Base-by-base conservation (phyloP, 805 yeast species). In the Diddensiella transvaalensis region DNA sequence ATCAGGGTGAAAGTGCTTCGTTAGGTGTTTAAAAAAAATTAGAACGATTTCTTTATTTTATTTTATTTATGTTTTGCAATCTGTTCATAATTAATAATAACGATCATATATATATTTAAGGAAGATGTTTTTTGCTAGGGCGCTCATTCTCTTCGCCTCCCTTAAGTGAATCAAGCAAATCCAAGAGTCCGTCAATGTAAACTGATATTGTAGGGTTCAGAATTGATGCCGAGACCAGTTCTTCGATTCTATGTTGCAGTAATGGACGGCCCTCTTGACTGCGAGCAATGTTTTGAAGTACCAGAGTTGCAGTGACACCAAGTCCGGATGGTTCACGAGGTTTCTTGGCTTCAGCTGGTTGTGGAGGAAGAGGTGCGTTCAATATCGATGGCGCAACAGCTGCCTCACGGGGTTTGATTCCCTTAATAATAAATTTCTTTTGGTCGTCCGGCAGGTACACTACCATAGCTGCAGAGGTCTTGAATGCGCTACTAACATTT, bases 391-490 rank as follows among this genome's bases (percentile, higher is more conserved):
- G 61, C 8, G 59, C 49, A 19, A 70, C 52, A 3, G 75, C 66
- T 24, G 51, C 53, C 48, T 65, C 69, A 58, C 99, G 78, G 22
- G 99, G 98, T 64, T 86, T 89, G 49, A 93, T 87, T 10, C 99
- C 98, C 67, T 87, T 87, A 60, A 93, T 93, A 39, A 93, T 87
- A 61, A 93, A 93, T 64, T 83, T 85, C 60, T 87, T 83, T 1
- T 84, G 82, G 11, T 78, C 80, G 11, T 79, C 73, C 3, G 80
- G 76, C 37, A 79, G 73, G 46, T 79, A 78, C 21, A 91, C 79
- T 13, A 93, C 98, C 91, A 89, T 90, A 0, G 99, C 98, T 45
- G 87, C 83, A 2, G 96, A 88, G 58, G 82, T 79, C 15, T 85
- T 83, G 63, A 93, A 93, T 0, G 96, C 96, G 51, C 80, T 79